Evolutionary conservation across 2,329 filamentous ascomycete genomes (phyloP).

Genomic region (Fusarium bulbicola): DNA sequence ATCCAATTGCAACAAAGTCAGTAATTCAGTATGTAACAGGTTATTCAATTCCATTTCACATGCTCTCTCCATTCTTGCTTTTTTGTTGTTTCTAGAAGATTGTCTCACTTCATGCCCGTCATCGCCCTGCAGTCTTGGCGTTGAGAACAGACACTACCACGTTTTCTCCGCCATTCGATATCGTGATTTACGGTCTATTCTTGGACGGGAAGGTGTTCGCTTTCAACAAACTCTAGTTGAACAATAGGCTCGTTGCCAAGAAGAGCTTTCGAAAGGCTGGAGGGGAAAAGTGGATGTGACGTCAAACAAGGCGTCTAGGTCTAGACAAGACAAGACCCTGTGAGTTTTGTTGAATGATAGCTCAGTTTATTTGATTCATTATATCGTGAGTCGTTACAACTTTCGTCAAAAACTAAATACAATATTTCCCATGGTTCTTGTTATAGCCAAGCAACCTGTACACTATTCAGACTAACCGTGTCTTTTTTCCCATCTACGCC

Average conservation of each 20-base stretch:
- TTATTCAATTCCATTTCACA: neutral
- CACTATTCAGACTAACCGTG: slow-evolving; percentile 6
- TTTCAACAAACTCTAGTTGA: neutral
- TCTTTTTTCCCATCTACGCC: slow-evolving; percentile 11
- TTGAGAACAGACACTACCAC: slow-evolving; percentile 23
- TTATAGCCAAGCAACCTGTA: slow-evolving; percentile 1
- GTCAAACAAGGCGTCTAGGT: slow-evolving; percentile 28
- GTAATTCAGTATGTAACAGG: neutral
- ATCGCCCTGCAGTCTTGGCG: neutral
- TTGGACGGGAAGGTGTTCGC: slow-evolving; percentile 13
- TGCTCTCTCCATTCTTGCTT: neutral
- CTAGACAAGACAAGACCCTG: neutral
- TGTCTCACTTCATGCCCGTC: neutral
- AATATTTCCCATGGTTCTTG: slow-evolving; percentile 19
- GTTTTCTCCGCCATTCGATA: slow-evolving; percentile 8
- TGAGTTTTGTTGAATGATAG: neutral
- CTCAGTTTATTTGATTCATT: slow-evolving; percentile 18
- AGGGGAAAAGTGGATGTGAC: slow-evolving; percentile 25
- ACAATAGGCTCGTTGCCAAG: slow-evolving; percentile 19
- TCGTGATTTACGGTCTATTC: neutral
- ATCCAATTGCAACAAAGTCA: slow-evolving; percentile 7
- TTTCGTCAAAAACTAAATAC: slow-evolving; percentile 31
- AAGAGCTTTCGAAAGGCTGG: neutral
- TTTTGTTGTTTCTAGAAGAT: neutral
- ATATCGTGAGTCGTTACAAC: slow-evolving; percentile 38